A percentile compares a stretch with the other conserved stretches of the same genome.
Evolutionary conservation across 73 alveolate species (phyloP).

Genomic region (Tetrahymena thermophila): DNA sequence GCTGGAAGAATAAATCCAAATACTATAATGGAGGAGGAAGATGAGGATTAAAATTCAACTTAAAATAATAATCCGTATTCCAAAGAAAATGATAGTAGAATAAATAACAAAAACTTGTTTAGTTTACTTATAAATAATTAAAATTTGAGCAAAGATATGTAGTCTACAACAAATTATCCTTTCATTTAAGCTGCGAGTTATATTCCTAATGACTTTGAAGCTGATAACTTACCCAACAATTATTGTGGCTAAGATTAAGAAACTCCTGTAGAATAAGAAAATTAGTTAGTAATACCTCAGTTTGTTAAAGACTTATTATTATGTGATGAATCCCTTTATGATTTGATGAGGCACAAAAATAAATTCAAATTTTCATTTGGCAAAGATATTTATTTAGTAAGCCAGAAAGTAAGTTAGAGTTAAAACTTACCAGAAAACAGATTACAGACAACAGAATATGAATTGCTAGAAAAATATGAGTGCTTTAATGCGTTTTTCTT

Average conservation of each 20-base stretch:
- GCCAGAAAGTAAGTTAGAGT: background rate
- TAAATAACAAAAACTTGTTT: background rate
- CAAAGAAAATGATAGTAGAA: background rate
- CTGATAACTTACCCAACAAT: background rate
- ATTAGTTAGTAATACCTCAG: background rate
- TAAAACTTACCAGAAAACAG: background rate
- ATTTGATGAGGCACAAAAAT: background rate
- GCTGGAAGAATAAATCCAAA: background rate
- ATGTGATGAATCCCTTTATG: background rate
- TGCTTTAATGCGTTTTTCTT: background rate
- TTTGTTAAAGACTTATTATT: background rate
- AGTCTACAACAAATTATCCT: background rate
- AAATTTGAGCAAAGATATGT: too few species aligned
- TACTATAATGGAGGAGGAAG: background rate
- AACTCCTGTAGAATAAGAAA: background rate
- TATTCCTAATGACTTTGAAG: background rate
- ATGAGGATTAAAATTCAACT: background rate
- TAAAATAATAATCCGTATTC: background rate
- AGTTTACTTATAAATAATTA: background rate
- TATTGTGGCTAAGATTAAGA: background rate
- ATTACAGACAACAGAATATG: background rate
- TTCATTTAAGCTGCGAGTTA: background rate
- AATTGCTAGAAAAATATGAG: background rate
- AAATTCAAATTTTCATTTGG: background rate
- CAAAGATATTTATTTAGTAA: background rate